Conservation (phyloP, 495 filamentous ascomycete species). For the Aspergillus nidulans region DNA sequence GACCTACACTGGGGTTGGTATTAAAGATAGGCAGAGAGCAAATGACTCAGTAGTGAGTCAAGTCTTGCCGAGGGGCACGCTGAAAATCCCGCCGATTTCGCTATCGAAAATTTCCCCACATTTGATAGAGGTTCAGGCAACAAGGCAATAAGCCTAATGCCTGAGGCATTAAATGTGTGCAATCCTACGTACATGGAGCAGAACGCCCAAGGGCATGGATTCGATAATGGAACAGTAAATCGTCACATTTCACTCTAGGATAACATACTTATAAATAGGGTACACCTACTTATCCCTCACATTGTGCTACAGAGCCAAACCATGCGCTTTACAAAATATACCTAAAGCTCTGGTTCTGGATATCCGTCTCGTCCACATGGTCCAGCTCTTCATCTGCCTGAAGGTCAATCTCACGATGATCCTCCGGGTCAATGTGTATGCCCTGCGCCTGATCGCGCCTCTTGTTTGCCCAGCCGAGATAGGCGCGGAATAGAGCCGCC, state of each 20-base stretch:
- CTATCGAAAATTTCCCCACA: constrained; percentile 12
- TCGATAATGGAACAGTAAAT: no score
- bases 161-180: not conserved
- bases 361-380: constrained; percentile 17
- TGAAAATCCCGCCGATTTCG: constrained; percentile 21
- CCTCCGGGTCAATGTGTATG: constrained; percentile 15
- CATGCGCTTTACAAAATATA: constrained; percentile 13
- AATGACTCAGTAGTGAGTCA: constrained; percentile 2
- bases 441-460: constrained; percentile 13
- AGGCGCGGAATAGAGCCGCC: constrained; percentile 2
- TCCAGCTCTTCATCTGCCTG: constrained; percentile 11
- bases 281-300: no score
- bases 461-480: constrained; percentile 8
- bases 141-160: not conserved
- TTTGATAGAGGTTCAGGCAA: not conserved
- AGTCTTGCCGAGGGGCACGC: constrained; percentile 14
- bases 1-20: constrained; percentile 2
- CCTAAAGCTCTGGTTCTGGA: constrained; percentile 15
- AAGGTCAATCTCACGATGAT: constrained; percentile 9
- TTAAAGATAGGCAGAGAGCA: not conserved
- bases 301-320: no score
- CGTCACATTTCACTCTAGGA: no score
- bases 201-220: no score
- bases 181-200: no score
- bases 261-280: no score